Conservation (phyloP, 352 stramenopile species). For the Paralagenidium karlingii region DNA sequence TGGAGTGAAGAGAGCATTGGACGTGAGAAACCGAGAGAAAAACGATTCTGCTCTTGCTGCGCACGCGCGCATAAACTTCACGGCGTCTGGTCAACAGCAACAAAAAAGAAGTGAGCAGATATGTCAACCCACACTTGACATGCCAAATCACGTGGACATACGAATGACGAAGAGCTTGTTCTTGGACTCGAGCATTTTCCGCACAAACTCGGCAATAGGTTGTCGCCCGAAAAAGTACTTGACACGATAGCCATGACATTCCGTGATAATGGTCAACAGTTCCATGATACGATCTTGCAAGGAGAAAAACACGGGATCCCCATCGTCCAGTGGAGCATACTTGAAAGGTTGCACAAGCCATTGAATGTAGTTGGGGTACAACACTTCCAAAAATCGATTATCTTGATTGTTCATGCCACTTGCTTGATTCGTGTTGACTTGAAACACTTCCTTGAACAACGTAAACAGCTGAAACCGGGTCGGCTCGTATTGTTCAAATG, state of each 20-base stretch:
- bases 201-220: slow-evolving; percentile 54
- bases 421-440: slow-evolving; percentile 53
- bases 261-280: slow-evolving; percentile 74
- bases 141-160: slow-evolving; percentile 15
- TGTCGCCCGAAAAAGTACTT: slow-evolving; percentile 80
- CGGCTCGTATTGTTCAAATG: slow-evolving; percentile 52
- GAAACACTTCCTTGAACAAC: slow-evolving; percentile 60
- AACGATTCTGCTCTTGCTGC: slow-evolving; percentile 63
- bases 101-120: background rate
- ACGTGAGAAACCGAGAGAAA: slow-evolving; percentile 70
- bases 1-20: slow-evolving; percentile 55
- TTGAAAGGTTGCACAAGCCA: slow-evolving; percentile 76
- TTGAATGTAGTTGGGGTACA: slow-evolving; percentile 82
- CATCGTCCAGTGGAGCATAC: slow-evolving; percentile 27
- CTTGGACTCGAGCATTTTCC: slow-evolving; percentile 62
- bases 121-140: too few relatives aligned
- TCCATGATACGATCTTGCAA: slow-evolving; percentile 77
- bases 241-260: slow-evolving; percentile 73
- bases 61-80: slow-evolving; percentile 69
- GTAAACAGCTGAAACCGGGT: slow-evolving; percentile 54
- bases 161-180: slow-evolving; percentile 80
- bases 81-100: slow-evolving; percentile 26
- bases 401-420: slow-evolving; percentile 18
- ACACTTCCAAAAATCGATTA: slow-evolving; percentile 77
- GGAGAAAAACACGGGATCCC: slow-evolving; percentile 37